Conservation (phyloP, 208 protist genomes). For the Wallacemonas collosoma region DNA sequence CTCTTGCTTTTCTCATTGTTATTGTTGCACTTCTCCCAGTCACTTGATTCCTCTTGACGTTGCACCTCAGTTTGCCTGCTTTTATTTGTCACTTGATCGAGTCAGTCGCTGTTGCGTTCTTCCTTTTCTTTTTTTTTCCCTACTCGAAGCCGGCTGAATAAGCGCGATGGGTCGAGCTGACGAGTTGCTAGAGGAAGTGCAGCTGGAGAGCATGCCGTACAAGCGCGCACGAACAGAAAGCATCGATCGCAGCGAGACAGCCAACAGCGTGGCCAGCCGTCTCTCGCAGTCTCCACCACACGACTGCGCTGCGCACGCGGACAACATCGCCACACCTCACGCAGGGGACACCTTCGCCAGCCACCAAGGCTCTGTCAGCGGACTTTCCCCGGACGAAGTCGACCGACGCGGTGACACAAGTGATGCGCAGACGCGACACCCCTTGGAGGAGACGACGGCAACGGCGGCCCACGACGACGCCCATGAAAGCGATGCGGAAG, state of each 20-base stretch:
- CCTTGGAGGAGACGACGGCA: too few relatives aligned
- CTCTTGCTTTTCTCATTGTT: too few relatives aligned
- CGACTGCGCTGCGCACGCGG: background rate
- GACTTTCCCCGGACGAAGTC: constrained; percentile 20
- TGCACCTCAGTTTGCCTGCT: too few relatives aligned
- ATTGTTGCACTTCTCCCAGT: too few relatives aligned
- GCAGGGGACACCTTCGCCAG: background rate
- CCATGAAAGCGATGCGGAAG: background rate
- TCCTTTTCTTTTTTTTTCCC: too few relatives aligned
- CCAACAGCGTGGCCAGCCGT: background rate
- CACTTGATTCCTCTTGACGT: too few relatives aligned
- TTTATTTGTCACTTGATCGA: too few relatives aligned
- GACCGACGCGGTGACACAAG: background rate
- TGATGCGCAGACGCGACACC: background rate
- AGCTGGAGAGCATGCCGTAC: background rate
- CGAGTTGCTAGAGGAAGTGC: background rate
- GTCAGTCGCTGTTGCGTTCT: too few relatives aligned
- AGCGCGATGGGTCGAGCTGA: background rate
- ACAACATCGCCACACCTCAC: background rate
- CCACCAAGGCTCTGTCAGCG: constrained; percentile 9
- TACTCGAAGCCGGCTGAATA: too few relatives aligned
- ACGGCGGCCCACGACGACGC: too few relatives aligned
- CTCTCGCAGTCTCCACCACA: background rate
- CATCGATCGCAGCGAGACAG: background rate
- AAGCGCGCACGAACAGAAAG: constrained; percentile 16